These are phyloP conservation scores for Magnolia officinalis DNA, from an alignment of 164 flowering plant species.

Conservation along the genomic window DNA sequence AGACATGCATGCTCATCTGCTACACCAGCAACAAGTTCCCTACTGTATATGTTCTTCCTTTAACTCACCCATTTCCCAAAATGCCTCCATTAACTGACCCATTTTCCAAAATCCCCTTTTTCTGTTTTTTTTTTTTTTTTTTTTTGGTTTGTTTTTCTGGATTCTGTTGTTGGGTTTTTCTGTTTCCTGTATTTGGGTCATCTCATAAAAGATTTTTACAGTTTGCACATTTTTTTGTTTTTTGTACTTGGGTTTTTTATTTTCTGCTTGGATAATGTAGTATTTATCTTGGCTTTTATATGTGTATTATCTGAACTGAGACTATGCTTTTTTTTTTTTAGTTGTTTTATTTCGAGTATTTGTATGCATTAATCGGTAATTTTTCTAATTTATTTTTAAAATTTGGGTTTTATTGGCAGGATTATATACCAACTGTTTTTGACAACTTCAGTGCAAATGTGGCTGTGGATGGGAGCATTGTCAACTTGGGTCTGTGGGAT, in stretches of 20 bases:
- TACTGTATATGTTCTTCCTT: conserved; percentile 46
- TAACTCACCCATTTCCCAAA: conserved; percentile 1
- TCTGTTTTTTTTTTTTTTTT: conserved; percentile 1
- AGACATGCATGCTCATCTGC: conserved; percentile 95
- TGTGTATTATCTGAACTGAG: no score
- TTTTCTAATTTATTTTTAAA: background rate
- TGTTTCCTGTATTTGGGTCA: background rate
- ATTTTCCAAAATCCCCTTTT: background rate
- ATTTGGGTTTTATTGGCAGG: conserved; percentile 43
- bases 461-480: conserved; percentile 93
- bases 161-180: background rate
- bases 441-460: conserved; percentile 98
- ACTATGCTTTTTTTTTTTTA: background rate
- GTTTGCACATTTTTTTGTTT: background rate
- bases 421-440: conserved; percentile 92
- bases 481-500: conserved; percentile 95
- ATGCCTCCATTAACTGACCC: background rate
- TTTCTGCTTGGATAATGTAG: background rate
- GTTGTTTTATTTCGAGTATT: background rate
- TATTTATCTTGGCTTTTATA: background rate
- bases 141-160: background rate
- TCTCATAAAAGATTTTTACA: background rate
- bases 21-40: conserved; percentile 99
- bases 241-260: background rate
- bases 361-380: background rate